A percentile compares a stretch with the other conserved stretches of the same genome.
These are phyloP conservation scores for Cucumis cinereus DNA, from an alignment of 306 rosid genomes.

Conservation along the genomic window DNA sequence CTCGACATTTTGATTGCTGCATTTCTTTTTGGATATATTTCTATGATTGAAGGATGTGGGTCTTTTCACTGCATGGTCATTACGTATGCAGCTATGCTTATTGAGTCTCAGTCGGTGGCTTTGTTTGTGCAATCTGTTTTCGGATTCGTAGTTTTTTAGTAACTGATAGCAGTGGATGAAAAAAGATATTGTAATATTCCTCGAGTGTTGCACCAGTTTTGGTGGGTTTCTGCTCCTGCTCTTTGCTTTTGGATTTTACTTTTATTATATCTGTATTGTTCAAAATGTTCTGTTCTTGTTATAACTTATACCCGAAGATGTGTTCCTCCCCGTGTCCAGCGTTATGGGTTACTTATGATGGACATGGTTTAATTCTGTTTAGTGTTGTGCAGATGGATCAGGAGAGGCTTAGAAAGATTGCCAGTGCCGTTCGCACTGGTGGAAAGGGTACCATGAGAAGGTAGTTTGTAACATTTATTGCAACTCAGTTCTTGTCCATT, in stretches of 20 bases:
- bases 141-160: not conserved
- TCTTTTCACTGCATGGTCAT: not conserved
- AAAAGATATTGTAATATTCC: not conserved
- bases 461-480: conserved; percentile 15
- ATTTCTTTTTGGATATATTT: not conserved
- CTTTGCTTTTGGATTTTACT: not conserved
- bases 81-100: not conserved
- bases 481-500: not conserved
- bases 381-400: conserved; percentile 49
- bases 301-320: not conserved
- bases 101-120: not conserved
- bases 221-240: not conserved
- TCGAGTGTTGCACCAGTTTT: not conserved
- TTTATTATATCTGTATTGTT: not conserved
- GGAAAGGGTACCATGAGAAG: conserved; percentile 94
- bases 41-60: not conserved
- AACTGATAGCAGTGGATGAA: not conserved
- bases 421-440: conserved; percentile 92
- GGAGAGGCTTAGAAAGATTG: conserved; percentile 84
- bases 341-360: not conserved
- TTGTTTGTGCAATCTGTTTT: not conserved
- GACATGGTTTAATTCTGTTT: not conserved
- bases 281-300: not conserved
- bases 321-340: not conserved
- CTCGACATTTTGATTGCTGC: not conserved